Conservation (phyloP, 2,329 filamentous ascomycete species). For the Aspergillus intermedius region DNA sequence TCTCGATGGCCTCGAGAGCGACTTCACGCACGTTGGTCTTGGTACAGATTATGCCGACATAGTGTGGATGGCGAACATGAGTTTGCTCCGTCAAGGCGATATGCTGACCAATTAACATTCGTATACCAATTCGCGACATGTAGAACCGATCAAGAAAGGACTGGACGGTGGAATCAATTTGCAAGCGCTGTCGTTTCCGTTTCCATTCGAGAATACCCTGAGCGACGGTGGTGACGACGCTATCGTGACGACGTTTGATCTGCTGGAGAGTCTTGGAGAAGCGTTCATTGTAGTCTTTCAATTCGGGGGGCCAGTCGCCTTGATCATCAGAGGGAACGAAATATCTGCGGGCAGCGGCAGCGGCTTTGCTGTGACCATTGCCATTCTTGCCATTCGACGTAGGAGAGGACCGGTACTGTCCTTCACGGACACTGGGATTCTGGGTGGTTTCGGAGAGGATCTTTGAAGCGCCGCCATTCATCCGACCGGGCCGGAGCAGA, state of each 20-base stretch:
- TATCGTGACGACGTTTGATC: constrained; percentile 93
- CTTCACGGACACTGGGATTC: constrained; percentile 82
- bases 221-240: constrained; percentile 95
- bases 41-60: constrained; percentile 98
- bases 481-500: constrained; percentile 52
- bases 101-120: constrained; percentile 98
- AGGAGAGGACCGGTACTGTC: constrained; percentile 61
- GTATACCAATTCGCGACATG: constrained; percentile 98
- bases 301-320: constrained; percentile 84
- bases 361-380: constrained; percentile 47
- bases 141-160: constrained; percentile 98
- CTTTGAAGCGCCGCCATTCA: constrained; percentile 53
- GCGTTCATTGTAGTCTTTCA: constrained; percentile 86
- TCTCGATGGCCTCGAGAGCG: constrained; percentile 95
- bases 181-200: constrained; percentile 89
- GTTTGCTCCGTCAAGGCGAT: constrained; percentile 93
- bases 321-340: constrained; percentile 88
- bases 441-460: constrained; percentile 75
- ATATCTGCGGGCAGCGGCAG: constrained; percentile 60
- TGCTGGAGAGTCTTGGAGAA: constrained; percentile 84
- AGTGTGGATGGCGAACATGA: constrained; percentile 80
- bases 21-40: constrained; percentile 95
- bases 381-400: constrained; percentile 33
- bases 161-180: constrained; percentile 96
- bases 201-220: constrained; percentile 99